Conservation (phyloP, 371 early-diverging fungal species). For the Synchytrium microbalum region DNA sequence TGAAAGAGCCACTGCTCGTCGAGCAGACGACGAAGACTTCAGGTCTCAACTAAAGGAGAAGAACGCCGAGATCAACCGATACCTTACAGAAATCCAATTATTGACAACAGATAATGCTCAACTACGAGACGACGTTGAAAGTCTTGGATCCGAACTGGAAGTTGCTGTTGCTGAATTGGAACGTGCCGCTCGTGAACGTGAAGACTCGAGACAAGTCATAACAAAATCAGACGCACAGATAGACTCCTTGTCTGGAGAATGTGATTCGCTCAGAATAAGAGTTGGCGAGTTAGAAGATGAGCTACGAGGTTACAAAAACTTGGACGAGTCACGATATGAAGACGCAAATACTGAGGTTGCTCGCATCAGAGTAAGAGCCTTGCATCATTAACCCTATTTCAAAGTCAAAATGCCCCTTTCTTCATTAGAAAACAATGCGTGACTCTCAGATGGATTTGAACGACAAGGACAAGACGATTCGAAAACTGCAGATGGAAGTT, state of each 20-base stretch:
- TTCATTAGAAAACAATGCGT: background rate
- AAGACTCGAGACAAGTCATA: conserved; percentile 19
- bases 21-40: background rate
- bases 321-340: conserved; percentile 11
- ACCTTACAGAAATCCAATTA: conserved; percentile 31
- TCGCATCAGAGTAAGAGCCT: background rate
- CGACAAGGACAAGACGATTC: conserved; percentile 10
- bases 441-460: conserved; percentile 2
- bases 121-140: conserved; percentile 25
- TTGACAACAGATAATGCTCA: conserved; percentile 27
- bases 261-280: conserved; percentile 27
- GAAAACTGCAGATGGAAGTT: conserved; percentile 9
- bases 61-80: conserved; percentile 33
- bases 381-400: background rate
- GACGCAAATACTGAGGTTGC: conserved; percentile 12
- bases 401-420: background rate
- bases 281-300: conserved; percentile 28
- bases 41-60: conserved; percentile 24
- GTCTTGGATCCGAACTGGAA: conserved; percentile 33
- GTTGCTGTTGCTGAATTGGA: conserved; percentile 37
- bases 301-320: conserved; percentile 13
- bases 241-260: conserved; percentile 30
- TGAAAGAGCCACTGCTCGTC: background rate
- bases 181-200: conserved; percentile 23
- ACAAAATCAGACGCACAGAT: conserved; percentile 20